phyloP scores from a whole-genome alignment of 139 green algal species.

The Chlamydomonas sp. region DNA sequence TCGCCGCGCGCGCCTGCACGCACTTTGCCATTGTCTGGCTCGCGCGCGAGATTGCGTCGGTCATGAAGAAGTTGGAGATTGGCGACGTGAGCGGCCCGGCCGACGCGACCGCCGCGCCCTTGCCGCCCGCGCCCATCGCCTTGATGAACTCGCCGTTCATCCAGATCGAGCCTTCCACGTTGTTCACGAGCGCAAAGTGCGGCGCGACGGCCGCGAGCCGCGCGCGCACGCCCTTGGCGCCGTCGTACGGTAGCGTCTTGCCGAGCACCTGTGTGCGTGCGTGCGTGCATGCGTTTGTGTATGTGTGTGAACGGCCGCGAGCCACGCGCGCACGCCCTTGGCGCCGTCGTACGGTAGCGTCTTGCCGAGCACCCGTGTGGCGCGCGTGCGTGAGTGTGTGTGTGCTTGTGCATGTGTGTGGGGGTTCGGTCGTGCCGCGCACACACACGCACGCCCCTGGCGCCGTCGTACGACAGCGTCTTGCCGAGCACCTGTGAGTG shows the following conservation, averaged over 20 bases:
- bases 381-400: slow-evolving; percentile 40
- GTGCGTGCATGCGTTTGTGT: not conserved
- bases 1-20: too few relatives aligned
- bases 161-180: slow-evolving; percentile 71
- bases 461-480: slow-evolving; percentile 79
- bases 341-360: slow-evolving; percentile 81
- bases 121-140: slow-evolving; percentile 30
- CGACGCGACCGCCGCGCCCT: not conserved
- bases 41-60: slow-evolving; percentile 83
- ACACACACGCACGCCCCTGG: slow-evolving; percentile 57
- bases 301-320: slow-evolving; percentile 79
- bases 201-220: slow-evolving; percentile 77
- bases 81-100: slow-evolving; percentile 41
- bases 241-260: slow-evolving; percentile 80
- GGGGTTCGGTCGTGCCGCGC: slow-evolving; percentile 76
- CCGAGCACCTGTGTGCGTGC: slow-evolving; percentile 49
- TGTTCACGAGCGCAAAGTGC: slow-evolving; percentile 55
- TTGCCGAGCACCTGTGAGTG: slow-evolving; percentile 47
- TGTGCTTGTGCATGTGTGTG: too few relatives aligned
- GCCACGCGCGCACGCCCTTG: slow-evolving; percentile 55
- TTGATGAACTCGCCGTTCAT: slow-evolving; percentile 83
- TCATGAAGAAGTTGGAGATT: slow-evolving; percentile 96
- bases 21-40: slow-evolving; percentile 93
- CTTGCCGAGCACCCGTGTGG: slow-evolving; percentile 48
- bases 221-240: slow-evolving; percentile 49